Conservation (phyloP, 495 filamentous ascomycete species). For the Lophiotrema nucula region DNA sequence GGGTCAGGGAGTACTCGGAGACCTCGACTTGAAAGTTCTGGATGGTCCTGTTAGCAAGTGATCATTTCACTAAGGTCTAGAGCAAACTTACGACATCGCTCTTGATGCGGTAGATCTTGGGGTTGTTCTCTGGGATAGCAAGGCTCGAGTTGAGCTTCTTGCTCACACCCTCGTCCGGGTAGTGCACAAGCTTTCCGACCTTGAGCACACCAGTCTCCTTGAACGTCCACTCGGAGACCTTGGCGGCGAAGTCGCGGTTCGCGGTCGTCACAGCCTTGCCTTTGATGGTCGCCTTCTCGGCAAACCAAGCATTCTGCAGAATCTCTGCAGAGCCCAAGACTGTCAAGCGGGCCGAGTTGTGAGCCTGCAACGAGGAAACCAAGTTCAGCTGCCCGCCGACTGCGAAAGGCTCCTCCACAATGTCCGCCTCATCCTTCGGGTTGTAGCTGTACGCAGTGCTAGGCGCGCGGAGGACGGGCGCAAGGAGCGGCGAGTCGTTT, state of each 20-base stretch:
- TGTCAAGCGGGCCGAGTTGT: constrained; percentile 88
- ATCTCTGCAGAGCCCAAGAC: constrained; percentile 84
- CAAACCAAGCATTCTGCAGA: constrained; percentile 88
- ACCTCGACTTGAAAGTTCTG: constrained; percentile 86
- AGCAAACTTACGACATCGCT: constrained; percentile 80
- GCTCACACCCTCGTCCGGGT: constrained; percentile 59
- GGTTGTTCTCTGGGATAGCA: constrained; percentile 58
- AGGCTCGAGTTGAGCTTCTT: constrained; percentile 37
- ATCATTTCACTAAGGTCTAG: background rate
- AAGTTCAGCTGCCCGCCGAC: constrained; percentile 79
- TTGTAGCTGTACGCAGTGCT: constrained; percentile 89
- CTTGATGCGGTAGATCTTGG: constrained; percentile 91
- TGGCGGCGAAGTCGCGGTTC: constrained; percentile 83
- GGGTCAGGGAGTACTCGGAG: constrained; percentile 73
- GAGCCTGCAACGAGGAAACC: constrained; percentile 79
- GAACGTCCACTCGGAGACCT: constrained; percentile 86
- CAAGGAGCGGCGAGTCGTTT: constrained; percentile 66
- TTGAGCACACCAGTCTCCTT: constrained; percentile 87
- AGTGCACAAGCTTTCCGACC: constrained; percentile 79
- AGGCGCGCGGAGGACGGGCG: constrained; percentile 77
- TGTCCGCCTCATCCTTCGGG: constrained; percentile 77
- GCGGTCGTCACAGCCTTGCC: constrained; percentile 57
- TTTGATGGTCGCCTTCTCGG: constrained; percentile 60
- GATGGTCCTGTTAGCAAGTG: constrained; percentile 32
- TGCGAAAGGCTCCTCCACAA: constrained; percentile 77